Evolutionary conservation across 495 filamentous ascomycete genomes (phyloP), one percentile per base, ranked within the genome.

Genomic region (Aspergillus baeticus): DNA sequence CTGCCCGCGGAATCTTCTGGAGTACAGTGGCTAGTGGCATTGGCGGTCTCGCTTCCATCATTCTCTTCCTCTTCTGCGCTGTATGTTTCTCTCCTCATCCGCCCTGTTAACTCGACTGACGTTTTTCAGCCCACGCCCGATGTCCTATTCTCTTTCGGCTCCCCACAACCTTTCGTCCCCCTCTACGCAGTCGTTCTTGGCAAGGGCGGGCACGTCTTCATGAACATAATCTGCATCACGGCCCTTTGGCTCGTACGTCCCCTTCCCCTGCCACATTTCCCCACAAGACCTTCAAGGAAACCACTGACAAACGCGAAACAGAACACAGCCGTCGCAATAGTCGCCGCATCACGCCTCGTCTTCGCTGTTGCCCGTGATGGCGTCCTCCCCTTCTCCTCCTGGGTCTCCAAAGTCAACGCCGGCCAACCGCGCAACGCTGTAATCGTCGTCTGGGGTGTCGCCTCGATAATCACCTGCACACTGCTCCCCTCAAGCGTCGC

Each of bases 341-440:
- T 79, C 44, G 79, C 80, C 22, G 77, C 76, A n/a, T 83, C 79
- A 31, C 78, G 80, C 37, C 71, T 83, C 14, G 78, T 81, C 63
- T 83, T 80, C 64, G 80, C 80, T 34, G 77, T 83, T 21, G 79
- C 80, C 37, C 74, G 80, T 38, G 80, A 83, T 58, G 79, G 79
- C 34, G 80, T 81, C 23, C 74, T 83, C 21, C 80, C 80, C 5
- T 81, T 81, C 68, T 80, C 79, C 5, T 60, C 74, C 56, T 83
- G 79, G 79, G 78, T 83, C 22, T 76, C 77, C 31, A 60, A 64
- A n/a, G 77, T 83, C 6, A 68, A 80, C 18, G 60, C 69, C 36
- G 79, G 77, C 54, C 77, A 81, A 52, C 80, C 80, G 3, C 77
- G 71, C 43, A 81, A 83, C 60, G 80, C 80, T 20, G 75, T 82